Base-by-base conservation (phyloP, 2,329 filamentous ascomycete genomes). In the Fusarium chaquense region DNA sequence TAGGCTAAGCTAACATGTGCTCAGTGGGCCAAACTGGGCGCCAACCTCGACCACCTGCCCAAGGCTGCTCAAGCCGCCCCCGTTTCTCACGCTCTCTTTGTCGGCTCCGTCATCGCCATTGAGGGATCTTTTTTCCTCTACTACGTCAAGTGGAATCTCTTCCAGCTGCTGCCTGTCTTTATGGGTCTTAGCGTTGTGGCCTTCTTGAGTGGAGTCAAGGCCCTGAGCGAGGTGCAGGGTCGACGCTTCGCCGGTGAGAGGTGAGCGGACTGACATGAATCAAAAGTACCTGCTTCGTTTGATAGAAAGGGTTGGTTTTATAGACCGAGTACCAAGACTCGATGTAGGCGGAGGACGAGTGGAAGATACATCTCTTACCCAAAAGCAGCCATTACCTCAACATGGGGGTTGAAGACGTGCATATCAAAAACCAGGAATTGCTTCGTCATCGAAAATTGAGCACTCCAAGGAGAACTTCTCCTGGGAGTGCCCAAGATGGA, bases 51-150 rank as follows among this genome's bases (percentile, higher is more conserved):
- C 75, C 93, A 98, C 78, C 81, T 96, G 2, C 80, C 87, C 54
- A 91, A 91, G 78, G 95, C 96, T 11, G 81, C 98, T 52, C 83
- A 88, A 61, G 84, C 87, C 24, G 92, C 93, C 1, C 95, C 96
- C 3, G 74, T 97, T 44, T 91, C 95, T 7, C 95, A 99, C 78
- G 84, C 84, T 32, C 80, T 94, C 35, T 99, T 98, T 84, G 92
- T 97, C 73, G 92, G 92, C 53, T 97, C 94, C 7, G 89, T 99
- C 58, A 66, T 97, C 40, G 89, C 90, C 24, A 92, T 99, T 84
- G 96, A 99, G 80, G 92, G 88, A 18, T 90, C 97, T 59, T 98
- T 99, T 82, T 95, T 96, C 84, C 82, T 97, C 71, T 99, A 99
- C 86, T 98, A 98, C 82, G 91, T 88, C 55, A 89, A 83, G 76